Conservation (phyloP, 2,329 filamentous ascomycete genomes). For the Clonostachys chloroleuca region DNA sequence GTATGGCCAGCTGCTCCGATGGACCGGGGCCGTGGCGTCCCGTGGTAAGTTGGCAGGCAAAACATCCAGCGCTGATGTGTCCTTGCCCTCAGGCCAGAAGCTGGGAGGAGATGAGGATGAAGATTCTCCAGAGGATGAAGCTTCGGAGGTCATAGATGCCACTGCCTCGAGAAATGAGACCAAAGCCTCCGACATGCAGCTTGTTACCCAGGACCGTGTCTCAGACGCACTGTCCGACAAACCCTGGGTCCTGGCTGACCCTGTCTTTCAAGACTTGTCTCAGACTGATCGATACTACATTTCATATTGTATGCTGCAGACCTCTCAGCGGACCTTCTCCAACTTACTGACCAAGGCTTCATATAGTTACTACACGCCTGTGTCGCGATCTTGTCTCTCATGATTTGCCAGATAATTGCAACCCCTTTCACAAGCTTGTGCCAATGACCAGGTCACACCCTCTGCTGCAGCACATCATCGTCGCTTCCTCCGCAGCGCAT, state of each 20-base stretch:
- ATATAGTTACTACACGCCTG: slow-evolving; percentile 40
- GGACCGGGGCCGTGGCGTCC: slow-evolving; percentile 42
- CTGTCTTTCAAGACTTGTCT: slow-evolving; percentile 48
- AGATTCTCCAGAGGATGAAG: too few relatives aligned
- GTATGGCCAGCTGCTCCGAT: slow-evolving; percentile 47
- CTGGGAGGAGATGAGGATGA: neutral
- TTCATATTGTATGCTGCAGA: slow-evolving; percentile 28
- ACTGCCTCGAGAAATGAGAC: neutral
- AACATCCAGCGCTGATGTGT: slow-evolving; percentile 23
- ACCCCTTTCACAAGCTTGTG: slow-evolving; percentile 40
- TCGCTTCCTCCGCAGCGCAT: slow-evolving; percentile 43
- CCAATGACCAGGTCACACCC: slow-evolving; percentile 33
- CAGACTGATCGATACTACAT: slow-evolving; percentile 34
- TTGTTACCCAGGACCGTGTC: slow-evolving; percentile 9
- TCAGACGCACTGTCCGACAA: neutral
- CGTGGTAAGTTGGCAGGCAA: slow-evolving; percentile 34
- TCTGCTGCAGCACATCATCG: slow-evolving; percentile 38
- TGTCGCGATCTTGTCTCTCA: slow-evolving; percentile 47
- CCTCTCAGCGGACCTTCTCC: slow-evolving; percentile 2
- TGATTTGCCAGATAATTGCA: slow-evolving; percentile 31
- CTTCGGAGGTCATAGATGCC: too few relatives aligned
- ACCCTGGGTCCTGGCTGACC: slow-evolving; percentile 35
- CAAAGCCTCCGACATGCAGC: slow-evolving; percentile 11
- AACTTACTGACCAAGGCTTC: neutral
- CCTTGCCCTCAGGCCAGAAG: neutral